Conservation (phyloP, 2,329 filamentous ascomycete species). For the Sarocladiaceae sp. region DNA sequence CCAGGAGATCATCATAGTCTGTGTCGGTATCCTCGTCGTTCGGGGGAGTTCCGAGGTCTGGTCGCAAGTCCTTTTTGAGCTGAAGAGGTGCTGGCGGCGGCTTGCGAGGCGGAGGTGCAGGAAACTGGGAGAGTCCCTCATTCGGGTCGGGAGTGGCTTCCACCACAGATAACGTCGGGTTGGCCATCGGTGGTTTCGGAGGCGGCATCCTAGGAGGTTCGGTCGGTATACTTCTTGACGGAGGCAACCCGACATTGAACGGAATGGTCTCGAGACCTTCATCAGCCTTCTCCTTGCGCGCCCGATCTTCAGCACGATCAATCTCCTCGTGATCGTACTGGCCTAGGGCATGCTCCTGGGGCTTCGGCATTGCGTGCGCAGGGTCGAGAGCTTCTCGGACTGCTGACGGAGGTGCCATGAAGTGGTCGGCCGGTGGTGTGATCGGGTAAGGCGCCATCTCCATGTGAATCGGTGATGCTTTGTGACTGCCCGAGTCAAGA, state of each 20-base stretch:
- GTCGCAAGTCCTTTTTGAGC: slow-evolving; percentile 35
- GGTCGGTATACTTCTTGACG: slow-evolving; percentile 51
- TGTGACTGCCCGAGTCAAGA: slow-evolving; percentile 45
- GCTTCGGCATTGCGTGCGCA: slow-evolving; percentile 54
- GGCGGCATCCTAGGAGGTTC: slow-evolving; percentile 48
- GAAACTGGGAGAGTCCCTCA: slow-evolving; percentile 45
- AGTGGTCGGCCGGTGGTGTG: slow-evolving; percentile 55
- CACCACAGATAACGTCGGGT: slow-evolving; percentile 35
- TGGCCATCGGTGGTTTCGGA: slow-evolving; percentile 40
- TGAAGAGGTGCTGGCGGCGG: slow-evolving; percentile 81
- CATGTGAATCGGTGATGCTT: slow-evolving; percentile 56
- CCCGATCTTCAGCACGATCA: slow-evolving; percentile 41
- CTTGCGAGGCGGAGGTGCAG: slow-evolving; percentile 66
- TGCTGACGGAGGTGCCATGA: slow-evolving; percentile 1
- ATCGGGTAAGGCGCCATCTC: slow-evolving; percentile 60
- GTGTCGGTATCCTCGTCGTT: slow-evolving; percentile 70
- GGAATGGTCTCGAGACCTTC: slow-evolving; percentile 41
- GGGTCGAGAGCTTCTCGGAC: slow-evolving; percentile 32
- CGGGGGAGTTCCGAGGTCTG: slow-evolving; percentile 16
- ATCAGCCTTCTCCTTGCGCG: slow-evolving; percentile 41
- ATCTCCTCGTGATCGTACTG: slow-evolving; percentile 53
- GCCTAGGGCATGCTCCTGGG: slow-evolving; percentile 55
- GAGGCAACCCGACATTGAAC: slow-evolving; percentile 48
- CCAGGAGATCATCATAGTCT: slow-evolving; percentile 76
- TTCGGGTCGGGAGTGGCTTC: slow-evolving; percentile 41